These are phyloP conservation scores for Clitopilus hobsonii DNA, from an alignment of 768 basidiomycete genomes.

Conservation along the genomic window DNA sequence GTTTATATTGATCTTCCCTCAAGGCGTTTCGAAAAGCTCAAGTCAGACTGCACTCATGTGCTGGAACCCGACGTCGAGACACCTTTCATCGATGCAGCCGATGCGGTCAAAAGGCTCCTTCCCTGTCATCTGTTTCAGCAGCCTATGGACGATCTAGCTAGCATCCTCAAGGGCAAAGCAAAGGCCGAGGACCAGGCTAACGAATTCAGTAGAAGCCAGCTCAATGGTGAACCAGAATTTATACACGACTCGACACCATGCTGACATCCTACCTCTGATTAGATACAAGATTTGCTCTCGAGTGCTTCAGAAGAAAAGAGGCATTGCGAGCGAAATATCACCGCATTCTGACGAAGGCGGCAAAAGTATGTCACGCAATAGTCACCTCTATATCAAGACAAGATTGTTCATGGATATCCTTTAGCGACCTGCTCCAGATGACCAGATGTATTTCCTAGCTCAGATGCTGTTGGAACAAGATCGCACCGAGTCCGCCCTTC, in stretches of 20 bases:
- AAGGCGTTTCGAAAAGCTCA: constrained; percentile 52
- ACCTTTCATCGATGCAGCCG: constrained; percentile 57
- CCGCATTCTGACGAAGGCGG: constrained; percentile 46
- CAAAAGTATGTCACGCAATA: constrained; percentile 41
- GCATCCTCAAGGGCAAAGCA: constrained; percentile 45
- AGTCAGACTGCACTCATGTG: constrained; percentile 57
- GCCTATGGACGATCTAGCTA: constrained; percentile 57
- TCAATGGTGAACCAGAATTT: constrained; percentile 34
- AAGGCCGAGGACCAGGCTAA: constrained; percentile 33
- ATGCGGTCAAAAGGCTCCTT: constrained; percentile 66
- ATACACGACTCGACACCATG: constrained; percentile 3
- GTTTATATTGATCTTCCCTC: constrained; percentile 1
- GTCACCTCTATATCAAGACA: not conserved
- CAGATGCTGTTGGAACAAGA: constrained; percentile 65
- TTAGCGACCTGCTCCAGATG: constrained; percentile 58
- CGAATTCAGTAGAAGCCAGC: constrained; percentile 40
- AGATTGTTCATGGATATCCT: not conserved
- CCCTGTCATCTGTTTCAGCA: constrained; percentile 82
- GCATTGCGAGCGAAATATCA: constrained; percentile 56
- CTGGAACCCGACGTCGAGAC: constrained; percentile 65
- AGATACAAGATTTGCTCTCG: constrained; percentile 72
- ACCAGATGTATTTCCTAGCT: constrained; percentile 59
- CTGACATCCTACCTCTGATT: constrained; percentile 8
- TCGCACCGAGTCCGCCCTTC: constrained; percentile 50
- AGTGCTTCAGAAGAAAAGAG: constrained; percentile 56